These are phyloP conservation scores for Luffa aegyptiaca DNA, from an alignment of 306 rosid species.

Conservation along the genomic window DNA sequence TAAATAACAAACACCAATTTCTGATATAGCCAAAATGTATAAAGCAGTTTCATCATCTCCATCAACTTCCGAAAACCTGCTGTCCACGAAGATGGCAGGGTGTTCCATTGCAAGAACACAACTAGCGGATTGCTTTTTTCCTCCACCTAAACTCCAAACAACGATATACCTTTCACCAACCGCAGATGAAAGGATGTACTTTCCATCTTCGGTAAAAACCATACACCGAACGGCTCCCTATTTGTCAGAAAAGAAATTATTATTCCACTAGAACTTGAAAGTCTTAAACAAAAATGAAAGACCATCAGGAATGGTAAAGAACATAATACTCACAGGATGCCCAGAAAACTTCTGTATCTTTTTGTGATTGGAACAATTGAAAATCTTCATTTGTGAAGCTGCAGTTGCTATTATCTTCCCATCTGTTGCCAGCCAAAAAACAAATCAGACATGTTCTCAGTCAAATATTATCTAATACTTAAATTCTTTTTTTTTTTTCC, in stretches of 20 bases:
- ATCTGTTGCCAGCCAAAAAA: constrained; percentile 37
- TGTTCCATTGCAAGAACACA: constrained; percentile 90
- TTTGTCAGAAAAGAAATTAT: constrained; percentile 21
- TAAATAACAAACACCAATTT: constrained; percentile 70
- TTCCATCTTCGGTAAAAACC: constrained; percentile 77
- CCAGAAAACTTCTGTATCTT: constrained; percentile 83
- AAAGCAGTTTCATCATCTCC: constrained; percentile 35
- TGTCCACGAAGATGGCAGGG: constrained; percentile 78
- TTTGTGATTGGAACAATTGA: constrained; percentile 46
- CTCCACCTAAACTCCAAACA: constrained; percentile 55
- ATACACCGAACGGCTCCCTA: constrained; percentile 85
- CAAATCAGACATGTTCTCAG: constrained; percentile 21
- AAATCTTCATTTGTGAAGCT: constrained; percentile 68
- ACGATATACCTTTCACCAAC: constrained; percentile 86
- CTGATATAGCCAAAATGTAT: constrained; percentile 78
- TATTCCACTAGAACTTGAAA: background rate
- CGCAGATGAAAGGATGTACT: constrained; percentile 74
- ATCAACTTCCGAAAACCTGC: constrained; percentile 37
- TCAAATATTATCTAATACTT: background rate
- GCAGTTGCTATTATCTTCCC: constrained; percentile 87
- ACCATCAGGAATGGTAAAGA: background rate
- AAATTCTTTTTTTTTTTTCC: too few relatives aligned
- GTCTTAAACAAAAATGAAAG: background rate
- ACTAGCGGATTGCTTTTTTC: constrained; percentile 65
- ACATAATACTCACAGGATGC: constrained; percentile 82